Evolutionary conservation across 1,284 basidiomycete genomes (phyloP).

Genomic region (Tranzscheliella williamsii): DNA sequence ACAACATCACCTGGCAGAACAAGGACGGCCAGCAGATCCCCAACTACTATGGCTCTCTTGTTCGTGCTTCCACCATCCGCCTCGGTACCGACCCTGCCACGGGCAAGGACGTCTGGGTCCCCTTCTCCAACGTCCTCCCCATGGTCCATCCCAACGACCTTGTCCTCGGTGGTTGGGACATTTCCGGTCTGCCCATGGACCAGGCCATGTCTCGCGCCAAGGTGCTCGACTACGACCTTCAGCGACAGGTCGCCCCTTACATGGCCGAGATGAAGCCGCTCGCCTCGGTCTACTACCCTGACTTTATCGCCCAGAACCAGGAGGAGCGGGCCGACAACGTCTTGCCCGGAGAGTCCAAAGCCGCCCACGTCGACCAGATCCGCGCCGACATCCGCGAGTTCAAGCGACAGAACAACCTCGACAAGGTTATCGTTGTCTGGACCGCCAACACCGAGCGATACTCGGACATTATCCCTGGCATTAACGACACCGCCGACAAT

Average conservation of each 20-base stretch:
- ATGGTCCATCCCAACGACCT: conserved; percentile 99
- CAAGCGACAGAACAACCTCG: conserved; percentile 80
- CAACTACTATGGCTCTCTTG: conserved; percentile 77
- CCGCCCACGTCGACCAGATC: conserved; percentile 86
- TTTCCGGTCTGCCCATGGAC: conserved; percentile 81
- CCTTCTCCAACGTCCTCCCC: conserved; percentile 88
- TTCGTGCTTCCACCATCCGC: conserved; percentile 91
- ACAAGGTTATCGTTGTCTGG: conserved; percentile 86
- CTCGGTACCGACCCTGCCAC: conserved; percentile 81
- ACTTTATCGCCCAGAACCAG: conserved; percentile 90
- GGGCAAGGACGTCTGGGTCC: conserved; percentile 90
- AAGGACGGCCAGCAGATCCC: conserved; percentile 89
- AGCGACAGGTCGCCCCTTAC: conserved; percentile 86
- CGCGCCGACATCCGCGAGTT: conserved; percentile 91
- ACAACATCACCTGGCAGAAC: conserved; percentile 93
- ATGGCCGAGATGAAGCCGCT: conserved; percentile 84
- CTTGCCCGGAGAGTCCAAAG: conserved; percentile 82
- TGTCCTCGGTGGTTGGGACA: conserved; percentile 96
- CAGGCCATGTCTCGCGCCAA: conserved; percentile 90
- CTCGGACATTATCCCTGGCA: conserved; percentile 87
- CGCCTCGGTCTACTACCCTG: conserved; percentile 79
- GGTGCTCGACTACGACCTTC: conserved; percentile 94
- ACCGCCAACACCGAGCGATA: conserved; percentile 99
- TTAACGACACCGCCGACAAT: conserved; percentile 93
- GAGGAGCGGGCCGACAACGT: conserved; percentile 92